Evolutionary conservation across 768 basidiomycete species (phyloP).

Genomic region (Kwoniella sp.): DNA sequence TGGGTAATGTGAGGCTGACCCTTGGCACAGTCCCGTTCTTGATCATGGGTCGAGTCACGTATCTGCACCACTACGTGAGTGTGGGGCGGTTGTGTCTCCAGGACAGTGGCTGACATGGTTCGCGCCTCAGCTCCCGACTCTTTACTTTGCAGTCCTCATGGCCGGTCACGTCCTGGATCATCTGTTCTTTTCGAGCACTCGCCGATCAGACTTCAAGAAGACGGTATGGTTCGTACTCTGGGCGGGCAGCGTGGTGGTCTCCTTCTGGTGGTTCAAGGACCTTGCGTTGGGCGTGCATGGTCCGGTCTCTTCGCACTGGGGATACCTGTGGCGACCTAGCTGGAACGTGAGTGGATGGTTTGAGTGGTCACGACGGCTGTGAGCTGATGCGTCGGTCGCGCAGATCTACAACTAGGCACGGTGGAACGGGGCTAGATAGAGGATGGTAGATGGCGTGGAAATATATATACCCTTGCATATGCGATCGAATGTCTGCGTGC

Average conservation of each 20-base stretch:
- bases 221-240: slow-evolving; percentile 65
- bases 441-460: background rate
- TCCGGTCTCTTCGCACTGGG: slow-evolving; percentile 72
- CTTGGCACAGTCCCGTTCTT: slow-evolving; percentile 77
- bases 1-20: background rate
- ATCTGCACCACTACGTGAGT: slow-evolving; percentile 91
- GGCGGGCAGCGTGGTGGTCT: slow-evolving; percentile 60
- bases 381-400: background rate
- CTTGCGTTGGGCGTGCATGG: slow-evolving; percentile 90
- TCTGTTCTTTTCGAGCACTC: slow-evolving; percentile 71
- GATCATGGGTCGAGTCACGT: slow-evolving; percentile 91
- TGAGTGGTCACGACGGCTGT: background rate
- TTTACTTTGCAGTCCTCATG: slow-evolving; percentile 96
- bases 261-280: slow-evolving; percentile 93
- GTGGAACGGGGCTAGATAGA: background rate
- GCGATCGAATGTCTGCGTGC: no score
- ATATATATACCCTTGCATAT: background rate
- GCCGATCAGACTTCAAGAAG: slow-evolving; percentile 58
- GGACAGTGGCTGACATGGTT: background rate
- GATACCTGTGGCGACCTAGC: slow-evolving; percentile 70
- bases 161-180: slow-evolving; percentile 85
- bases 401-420: slow-evolving; percentile 10
- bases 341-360: slow-evolving; percentile 43
- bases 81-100: background rate
- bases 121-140: slow-evolving; percentile 70